Evolutionary conservation across 2,329 filamentous ascomycete species (phyloP).

Genomic region (Tolypocladium tundrense): DNA sequence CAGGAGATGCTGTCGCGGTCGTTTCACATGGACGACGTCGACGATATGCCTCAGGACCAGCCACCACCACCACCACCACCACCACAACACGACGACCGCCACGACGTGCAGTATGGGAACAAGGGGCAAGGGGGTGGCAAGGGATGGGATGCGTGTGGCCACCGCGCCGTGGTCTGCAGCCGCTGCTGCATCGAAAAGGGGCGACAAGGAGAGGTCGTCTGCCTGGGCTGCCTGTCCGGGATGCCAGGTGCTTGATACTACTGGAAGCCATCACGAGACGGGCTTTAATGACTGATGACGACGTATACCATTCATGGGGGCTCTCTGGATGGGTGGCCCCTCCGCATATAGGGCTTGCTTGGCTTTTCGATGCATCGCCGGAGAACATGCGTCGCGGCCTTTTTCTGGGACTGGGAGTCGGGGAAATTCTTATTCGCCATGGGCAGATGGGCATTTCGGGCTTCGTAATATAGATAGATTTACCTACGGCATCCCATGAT

Average conservation of each 20-base stretch:
- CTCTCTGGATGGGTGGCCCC: background rate
- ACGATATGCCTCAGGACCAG: slow-evolving; percentile 13
- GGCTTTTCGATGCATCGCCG: background rate
- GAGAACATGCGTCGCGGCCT: background rate
- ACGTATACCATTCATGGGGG: background rate
- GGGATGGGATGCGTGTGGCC: slow-evolving; percentile 31
- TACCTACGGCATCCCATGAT: background rate
- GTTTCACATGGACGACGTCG: slow-evolving; percentile 40
- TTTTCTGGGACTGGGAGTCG: background rate
- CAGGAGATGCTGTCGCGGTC: slow-evolving; percentile 30
- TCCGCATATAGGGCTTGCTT: background rate
- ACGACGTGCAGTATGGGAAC: background rate
- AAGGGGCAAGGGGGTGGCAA: slow-evolving; percentile 4
- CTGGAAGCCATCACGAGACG: background rate
- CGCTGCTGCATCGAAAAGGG: slow-evolving; percentile 59
- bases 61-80: background rate
- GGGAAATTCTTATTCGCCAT: no score
- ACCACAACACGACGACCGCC: slow-evolving; percentile 1
- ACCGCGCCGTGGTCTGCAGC: slow-evolving; percentile 51
- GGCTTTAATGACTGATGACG: slow-evolving; percentile 5
- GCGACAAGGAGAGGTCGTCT: slow-evolving; percentile 53
- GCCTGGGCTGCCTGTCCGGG: slow-evolving; percentile 48
- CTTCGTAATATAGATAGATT: background rate
- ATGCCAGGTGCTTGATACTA: slow-evolving; percentile 25
- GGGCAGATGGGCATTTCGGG: background rate